These are phyloP conservation scores for Curvularia eragrostidis DNA, from an alignment of 2,329 filamentous ascomycete genomes.

Conservation along the genomic window DNA sequence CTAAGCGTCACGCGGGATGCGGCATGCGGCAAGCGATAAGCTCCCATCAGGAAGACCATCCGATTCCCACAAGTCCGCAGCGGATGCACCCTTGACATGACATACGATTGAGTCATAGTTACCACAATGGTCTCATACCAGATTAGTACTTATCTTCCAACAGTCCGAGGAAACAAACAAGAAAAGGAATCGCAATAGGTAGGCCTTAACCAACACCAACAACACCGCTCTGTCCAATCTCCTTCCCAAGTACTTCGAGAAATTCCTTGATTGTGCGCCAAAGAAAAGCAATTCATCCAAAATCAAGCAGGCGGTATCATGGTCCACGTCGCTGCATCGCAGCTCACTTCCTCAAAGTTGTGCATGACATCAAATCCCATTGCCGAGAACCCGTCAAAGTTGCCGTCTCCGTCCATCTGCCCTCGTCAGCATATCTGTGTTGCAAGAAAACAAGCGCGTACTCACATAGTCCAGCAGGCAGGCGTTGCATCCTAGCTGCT, in stretches of 20 bases:
- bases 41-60: neutral
- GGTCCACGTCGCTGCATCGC: constrained; percentile 68
- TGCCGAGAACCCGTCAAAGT: constrained; percentile 73
- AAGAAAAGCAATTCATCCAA: neutral
- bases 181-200: neutral
- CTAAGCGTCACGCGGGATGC: constrained; percentile 1
- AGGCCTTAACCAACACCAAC: neutral
- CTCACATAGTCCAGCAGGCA: constrained; percentile 82
- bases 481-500: constrained; percentile 74
- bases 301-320: constrained; percentile 56
- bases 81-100: constrained; percentile 10
- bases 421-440: constrained; percentile 37
- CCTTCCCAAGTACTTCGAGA: neutral
- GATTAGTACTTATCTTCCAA: neutral
- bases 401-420: constrained; percentile 74
- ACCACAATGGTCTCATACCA: neutral
- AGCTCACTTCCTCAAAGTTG: constrained; percentile 81
- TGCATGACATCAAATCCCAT: constrained; percentile 84
- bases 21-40: neutral
- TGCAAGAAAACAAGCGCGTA: constrained; percentile 23
- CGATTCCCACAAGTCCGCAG: constrained; percentile 1
- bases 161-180: no score
- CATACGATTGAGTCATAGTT: constrained; percentile 3
- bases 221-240: neutral
- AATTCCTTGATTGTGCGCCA: neutral